Conservation (phyloP, 23 red algal genomes). For the Agarophyton chilense region DNA sequence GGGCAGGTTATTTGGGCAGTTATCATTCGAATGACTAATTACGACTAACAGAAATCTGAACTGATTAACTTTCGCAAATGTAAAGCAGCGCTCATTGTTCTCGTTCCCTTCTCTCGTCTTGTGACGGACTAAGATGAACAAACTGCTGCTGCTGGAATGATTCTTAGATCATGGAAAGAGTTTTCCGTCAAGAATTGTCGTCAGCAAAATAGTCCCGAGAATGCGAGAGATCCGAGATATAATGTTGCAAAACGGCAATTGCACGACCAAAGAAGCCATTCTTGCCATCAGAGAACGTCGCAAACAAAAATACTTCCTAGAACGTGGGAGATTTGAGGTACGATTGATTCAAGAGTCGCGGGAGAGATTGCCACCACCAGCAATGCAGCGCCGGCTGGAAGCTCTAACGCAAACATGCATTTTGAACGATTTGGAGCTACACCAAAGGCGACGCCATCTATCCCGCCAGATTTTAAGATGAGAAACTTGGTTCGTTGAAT, state of each 20-base stretch:
- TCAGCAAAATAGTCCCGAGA: no score
- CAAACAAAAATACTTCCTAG: slow-evolving; percentile 14
- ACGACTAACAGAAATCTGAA: neutral
- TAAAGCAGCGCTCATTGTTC: neutral
- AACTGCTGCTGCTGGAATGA: neutral
- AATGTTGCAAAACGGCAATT: no score
- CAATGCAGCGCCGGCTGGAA: slow-evolving; percentile 25
- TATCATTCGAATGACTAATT: neutral
- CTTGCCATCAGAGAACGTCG: neutral
- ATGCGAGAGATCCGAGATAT: no score
- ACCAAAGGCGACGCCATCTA: slow-evolving; percentile 53
- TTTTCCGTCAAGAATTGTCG: no score
- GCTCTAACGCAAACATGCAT: slow-evolving; percentile 24
- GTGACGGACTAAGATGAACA: no score
- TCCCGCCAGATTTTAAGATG: slow-evolving; percentile 27
- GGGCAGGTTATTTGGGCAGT: neutral
- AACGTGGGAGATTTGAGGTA: slow-evolving; percentile 23
- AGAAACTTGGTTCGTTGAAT: slow-evolving; percentile 22
- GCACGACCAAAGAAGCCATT: neutral
- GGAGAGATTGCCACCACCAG: slow-evolving; percentile 34
- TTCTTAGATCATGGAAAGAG: no score
- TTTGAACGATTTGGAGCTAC: slow-evolving; percentile 47
- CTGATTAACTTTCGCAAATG: neutral
- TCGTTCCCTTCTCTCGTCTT: no score
- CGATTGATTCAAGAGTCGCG: slow-evolving; percentile 13